Percentiles rank a stretch among this genome's conserved stretches.
phyloP scores from a whole-genome alignment of 1,139 yeast genomes.

The Geotrichum aggregatum region DNA sequence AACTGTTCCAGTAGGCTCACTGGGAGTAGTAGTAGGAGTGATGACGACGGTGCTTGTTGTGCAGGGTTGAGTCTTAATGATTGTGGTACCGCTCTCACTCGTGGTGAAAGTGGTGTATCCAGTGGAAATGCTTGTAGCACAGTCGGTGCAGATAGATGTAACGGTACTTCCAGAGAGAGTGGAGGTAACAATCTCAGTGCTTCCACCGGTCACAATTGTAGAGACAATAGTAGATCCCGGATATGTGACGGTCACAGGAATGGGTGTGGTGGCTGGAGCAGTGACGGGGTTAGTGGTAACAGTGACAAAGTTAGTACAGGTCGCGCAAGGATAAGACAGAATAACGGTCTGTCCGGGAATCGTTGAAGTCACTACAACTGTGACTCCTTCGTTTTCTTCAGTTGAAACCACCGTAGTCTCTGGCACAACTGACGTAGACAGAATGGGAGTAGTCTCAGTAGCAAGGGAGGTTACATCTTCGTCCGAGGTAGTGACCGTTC shows the following conservation, averaged over 20 bases:
- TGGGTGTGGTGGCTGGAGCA: neutral
- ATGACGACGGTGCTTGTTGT: neutral
- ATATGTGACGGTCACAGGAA: neutral
- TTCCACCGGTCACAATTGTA: neutral
- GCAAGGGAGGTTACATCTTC: neutral
- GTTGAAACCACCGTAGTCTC: neutral
- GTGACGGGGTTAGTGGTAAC: neutral
- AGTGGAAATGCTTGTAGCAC: neutral
- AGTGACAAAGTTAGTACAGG: neutral
- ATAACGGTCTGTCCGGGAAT: neutral
- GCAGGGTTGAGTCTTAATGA: constrained; percentile 1
- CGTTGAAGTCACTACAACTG: neutral
- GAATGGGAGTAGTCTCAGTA: neutral
- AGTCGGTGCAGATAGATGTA: neutral
- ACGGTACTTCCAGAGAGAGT: neutral
- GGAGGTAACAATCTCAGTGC: neutral
- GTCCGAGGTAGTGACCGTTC: neutral
- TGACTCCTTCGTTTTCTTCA: neutral
- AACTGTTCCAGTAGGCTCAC: neutral
- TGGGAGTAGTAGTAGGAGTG: constrained; percentile 2
- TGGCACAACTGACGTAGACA: neutral
- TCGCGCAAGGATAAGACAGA: neutral
- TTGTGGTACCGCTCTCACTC: neutral
- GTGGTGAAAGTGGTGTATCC: neutral
- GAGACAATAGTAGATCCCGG: neutral